A percentile compares a stretch with the other conserved stretches of the same genome.
Conservation (phyloP, 2,329 filamentous ascomycete species). For the Aspergillus sp. region DNA sequence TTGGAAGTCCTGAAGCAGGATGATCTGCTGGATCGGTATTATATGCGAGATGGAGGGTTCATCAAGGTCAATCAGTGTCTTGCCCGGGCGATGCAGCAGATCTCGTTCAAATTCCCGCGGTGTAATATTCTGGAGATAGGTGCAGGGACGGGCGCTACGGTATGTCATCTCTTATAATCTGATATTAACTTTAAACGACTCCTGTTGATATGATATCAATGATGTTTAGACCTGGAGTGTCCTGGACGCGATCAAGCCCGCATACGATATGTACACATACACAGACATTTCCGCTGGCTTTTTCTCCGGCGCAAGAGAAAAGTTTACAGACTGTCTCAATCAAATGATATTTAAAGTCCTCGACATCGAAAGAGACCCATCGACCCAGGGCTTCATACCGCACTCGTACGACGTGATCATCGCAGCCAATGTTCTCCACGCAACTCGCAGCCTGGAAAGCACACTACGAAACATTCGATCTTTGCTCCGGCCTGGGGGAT, state of each 20-base stretch:
- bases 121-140: constrained; percentile 37
- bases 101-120: constrained; percentile 31
- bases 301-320: constrained; percentile 37
- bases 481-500: constrained; percentile 27
- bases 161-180: constrained; percentile 10
- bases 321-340: constrained; percentile 22
- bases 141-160: constrained; percentile 43
- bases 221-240: constrained; percentile 13
- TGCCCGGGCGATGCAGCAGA: background rate
- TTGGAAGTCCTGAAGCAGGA: background rate
- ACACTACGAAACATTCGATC: constrained; percentile 20
- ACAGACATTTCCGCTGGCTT: constrained; percentile 48
- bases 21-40: background rate
- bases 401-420: constrained; percentile 28
- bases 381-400: constrained; percentile 34
- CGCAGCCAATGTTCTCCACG: constrained; percentile 43
- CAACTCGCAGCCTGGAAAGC: constrained; percentile 26
- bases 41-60: background rate
- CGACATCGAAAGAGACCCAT: constrained; percentile 33
- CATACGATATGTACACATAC: constrained; percentile 42
- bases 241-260: constrained; percentile 26
- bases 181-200: no score
- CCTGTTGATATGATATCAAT: no score
- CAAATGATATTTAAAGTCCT: constrained; percentile 32
- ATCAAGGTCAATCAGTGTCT: background rate